These are phyloP conservation scores for Boletellus ananas DNA, from an alignment of 768 basidiomycete species.

Conservation along the genomic window DNA sequence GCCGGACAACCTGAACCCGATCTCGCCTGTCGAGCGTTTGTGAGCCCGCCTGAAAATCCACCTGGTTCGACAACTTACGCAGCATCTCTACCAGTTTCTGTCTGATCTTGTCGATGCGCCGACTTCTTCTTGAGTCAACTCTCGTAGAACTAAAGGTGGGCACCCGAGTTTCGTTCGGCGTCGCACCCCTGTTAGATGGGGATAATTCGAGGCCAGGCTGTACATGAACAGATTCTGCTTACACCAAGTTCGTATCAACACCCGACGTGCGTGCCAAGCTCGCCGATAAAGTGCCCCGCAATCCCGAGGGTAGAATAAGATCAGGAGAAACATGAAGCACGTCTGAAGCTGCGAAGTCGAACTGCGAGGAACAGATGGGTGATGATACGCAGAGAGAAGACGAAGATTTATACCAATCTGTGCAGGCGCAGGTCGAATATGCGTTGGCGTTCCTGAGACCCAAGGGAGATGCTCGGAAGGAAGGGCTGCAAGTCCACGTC, in stretches of 20 bases:
- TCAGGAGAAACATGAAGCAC: not conserved
- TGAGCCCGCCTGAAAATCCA: fast-evolving
- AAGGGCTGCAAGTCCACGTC: not conserved
- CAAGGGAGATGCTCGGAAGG: not conserved
- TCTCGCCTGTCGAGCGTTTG: not conserved
- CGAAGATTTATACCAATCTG: not conserved
- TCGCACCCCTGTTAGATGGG: not conserved
- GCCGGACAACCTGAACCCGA: constrained; percentile 1
- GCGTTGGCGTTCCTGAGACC: not conserved
- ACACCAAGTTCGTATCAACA: not conserved
- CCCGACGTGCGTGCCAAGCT: not conserved
- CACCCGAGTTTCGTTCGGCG: not conserved
- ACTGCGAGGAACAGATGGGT: not conserved
- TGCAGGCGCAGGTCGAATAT: not conserved
- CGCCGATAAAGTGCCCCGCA: not conserved
- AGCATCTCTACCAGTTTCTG: constrained; percentile 4
- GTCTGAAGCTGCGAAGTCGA: not conserved
- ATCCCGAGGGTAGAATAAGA: not conserved
- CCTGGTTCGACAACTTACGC: not conserved
- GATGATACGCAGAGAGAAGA: not conserved
- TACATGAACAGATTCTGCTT: not conserved
- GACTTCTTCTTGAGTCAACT: not conserved
- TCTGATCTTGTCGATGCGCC: constrained; percentile 5
- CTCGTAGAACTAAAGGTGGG: not conserved
- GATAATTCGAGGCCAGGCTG: not conserved